phyloP scores from a whole-genome alignment of 1,139 yeast genomes.

The Pichia sp. region DNA sequence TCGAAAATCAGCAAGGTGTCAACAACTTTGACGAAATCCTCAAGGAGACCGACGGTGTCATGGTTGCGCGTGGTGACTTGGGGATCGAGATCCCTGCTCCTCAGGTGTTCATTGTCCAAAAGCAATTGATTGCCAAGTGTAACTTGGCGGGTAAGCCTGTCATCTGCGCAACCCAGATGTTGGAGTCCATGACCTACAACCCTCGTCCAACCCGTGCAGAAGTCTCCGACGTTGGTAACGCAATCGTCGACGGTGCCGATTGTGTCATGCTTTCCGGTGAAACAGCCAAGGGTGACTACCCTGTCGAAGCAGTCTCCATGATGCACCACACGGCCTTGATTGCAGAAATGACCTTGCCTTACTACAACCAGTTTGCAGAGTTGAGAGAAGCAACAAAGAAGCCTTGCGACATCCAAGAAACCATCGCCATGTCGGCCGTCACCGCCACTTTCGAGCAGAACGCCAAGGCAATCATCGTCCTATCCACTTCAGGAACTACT shows the following conservation, averaged over 20 bases:
- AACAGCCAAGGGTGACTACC: constrained; percentile 99
- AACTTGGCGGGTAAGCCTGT: constrained; percentile 99
- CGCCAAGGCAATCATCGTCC: constrained; percentile 94
- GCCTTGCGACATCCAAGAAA: constrained; percentile 93
- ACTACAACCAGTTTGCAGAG: constrained; percentile 79
- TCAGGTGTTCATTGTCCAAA: constrained; percentile 97
- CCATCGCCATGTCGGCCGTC: constrained; percentile 96
- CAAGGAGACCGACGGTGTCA: constrained; percentile 94
- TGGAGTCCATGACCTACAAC: constrained; percentile 98
- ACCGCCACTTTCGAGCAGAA: constrained; percentile 93
- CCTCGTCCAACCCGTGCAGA: constrained; percentile 99
- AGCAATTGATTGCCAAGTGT: constrained; percentile 98
- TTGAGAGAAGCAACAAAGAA: constrained; percentile 77
- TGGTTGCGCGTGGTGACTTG: constrained; percentile 99
- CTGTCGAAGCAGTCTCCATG: constrained; percentile 94
- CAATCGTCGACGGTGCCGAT: constrained; percentile 98
- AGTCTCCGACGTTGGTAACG: constrained; percentile 98
- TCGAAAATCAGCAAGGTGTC: constrained; percentile 99
- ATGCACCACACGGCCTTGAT: constrained; percentile 97
- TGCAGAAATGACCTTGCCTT: constrained; percentile 96
- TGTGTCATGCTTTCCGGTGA: constrained; percentile 99
- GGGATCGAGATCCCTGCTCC: constrained; percentile 99
- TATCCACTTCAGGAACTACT: constrained; percentile 91
- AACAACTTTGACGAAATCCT: constrained; percentile 97
- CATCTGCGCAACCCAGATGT: constrained; percentile 99